phyloP scores from a whole-genome alignment of 192 early-diverging fungal genomes.

The Gryganskiella cystojenkinii region DNA sequence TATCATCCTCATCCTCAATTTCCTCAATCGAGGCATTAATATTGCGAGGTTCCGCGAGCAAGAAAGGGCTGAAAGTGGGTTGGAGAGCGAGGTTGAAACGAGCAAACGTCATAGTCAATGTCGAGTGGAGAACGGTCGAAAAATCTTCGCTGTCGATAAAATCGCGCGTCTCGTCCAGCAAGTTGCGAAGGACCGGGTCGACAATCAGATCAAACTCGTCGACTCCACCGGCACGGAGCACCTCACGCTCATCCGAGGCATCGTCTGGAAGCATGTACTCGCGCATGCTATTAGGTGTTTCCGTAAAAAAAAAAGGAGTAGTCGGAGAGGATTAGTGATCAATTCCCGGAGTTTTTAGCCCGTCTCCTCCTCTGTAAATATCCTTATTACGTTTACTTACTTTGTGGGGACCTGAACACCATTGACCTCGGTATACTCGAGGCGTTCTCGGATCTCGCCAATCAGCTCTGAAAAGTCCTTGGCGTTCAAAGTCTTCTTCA shows the following conservation, averaged over 20 bases:
- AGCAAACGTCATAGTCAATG: constrained; percentile 56
- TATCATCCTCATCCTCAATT: constrained; percentile 64
- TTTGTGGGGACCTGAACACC: constrained; percentile 45
- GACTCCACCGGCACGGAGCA: constrained; percentile 68
- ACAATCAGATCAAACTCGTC: constrained; percentile 56
- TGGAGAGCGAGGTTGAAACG: constrained; percentile 54
- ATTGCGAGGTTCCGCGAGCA: constrained; percentile 11
- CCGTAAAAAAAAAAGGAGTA: neutral
- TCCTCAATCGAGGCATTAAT: constrained; percentile 54
- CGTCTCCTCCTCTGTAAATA: neutral
- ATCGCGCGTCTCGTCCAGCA: constrained; percentile 91
- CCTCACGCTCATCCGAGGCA: constrained; percentile 67
- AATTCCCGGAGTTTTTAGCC: too few relatives aligned
- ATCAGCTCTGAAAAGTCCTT: constrained; percentile 69
- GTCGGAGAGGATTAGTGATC: too few relatives aligned
- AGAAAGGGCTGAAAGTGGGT: constrained; percentile 50
- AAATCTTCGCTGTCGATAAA: constrained; percentile 80
- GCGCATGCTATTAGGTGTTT: constrained; percentile 52
- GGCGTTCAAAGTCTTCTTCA: constrained; percentile 72
- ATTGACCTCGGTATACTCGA: constrained; percentile 61
- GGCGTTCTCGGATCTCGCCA: constrained; percentile 59
- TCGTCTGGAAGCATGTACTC: constrained; percentile 72
- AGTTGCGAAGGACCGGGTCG: constrained; percentile 70
- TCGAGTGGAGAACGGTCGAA: constrained; percentile 49
- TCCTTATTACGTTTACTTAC: constrained; percentile 9